These are phyloP conservation scores for Phialemonium atrogriseum DNA, from an alignment of 2,329 filamentous ascomycete species.

Conservation along the genomic window DNA sequence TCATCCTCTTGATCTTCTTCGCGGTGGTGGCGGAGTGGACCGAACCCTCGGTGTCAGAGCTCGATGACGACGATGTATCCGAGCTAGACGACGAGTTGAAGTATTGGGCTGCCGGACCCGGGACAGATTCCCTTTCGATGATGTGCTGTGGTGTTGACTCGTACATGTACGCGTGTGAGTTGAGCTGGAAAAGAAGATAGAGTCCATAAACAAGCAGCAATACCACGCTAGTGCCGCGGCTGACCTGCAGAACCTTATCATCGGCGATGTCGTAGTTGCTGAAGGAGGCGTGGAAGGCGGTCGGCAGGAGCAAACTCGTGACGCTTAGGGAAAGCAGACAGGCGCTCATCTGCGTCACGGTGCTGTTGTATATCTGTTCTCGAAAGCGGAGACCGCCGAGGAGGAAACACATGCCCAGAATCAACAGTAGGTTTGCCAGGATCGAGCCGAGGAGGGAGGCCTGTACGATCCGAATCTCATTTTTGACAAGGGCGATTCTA, in stretches of 20 bases:
- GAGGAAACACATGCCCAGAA: conserved; percentile 86
- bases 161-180: conserved; percentile 60
- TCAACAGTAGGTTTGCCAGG: conserved; percentile 77
- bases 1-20: conserved; percentile 56
- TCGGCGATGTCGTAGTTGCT: conserved; percentile 47
- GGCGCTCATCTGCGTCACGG: conserved; percentile 65
- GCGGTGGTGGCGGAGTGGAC: conserved; percentile 37
- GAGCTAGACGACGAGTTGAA: conserved; percentile 45
- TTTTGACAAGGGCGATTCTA: conserved; percentile 63
- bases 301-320: conserved; percentile 24
- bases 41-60: conserved; percentile 49
- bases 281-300: conserved; percentile 61
- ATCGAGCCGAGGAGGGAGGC: conserved; percentile 86
- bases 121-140: conserved; percentile 53
- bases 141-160: conserved; percentile 62
- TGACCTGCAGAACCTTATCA: conserved; percentile 59
- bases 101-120: conserved; percentile 58
- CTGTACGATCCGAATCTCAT: conserved; percentile 86
- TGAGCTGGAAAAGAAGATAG: conserved; percentile 71
- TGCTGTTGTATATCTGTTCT: conserved; percentile 57
- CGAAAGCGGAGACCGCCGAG: conserved; percentile 71
- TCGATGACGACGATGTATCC: conserved; percentile 17
- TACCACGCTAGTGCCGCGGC: conserved; percentile 68
- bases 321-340: conserved; percentile 61
- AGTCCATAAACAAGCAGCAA: conserved; percentile 63